phyloP scores from a whole-genome alignment of 2,329 filamentous ascomycete genomes.

The Fusarium illudens region DNA sequence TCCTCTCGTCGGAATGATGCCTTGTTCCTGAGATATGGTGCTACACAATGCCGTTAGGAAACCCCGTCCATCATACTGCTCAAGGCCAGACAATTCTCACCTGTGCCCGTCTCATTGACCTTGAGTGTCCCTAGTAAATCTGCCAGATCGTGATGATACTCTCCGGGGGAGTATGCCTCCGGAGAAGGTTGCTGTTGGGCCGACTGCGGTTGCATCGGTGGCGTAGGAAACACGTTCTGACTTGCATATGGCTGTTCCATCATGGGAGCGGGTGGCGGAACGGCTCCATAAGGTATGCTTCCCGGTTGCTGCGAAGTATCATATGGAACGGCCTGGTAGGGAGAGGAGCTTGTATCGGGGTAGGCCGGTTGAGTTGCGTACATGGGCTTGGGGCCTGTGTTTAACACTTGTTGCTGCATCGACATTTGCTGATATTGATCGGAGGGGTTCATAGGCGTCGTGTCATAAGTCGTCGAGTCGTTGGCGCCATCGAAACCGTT shows the following conservation, averaged over 20 bases:
- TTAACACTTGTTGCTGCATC: conserved; percentile 58
- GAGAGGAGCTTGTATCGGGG: conserved; percentile 50
- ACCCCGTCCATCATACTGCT: neutral
- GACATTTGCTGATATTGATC: conserved; percentile 59
- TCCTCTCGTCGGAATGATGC: conserved; percentile 61
- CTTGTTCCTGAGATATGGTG: conserved; percentile 82
- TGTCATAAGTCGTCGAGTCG: conserved; percentile 48
- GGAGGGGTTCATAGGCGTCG: conserved; percentile 43
- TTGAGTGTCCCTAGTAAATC: conserved; percentile 87
- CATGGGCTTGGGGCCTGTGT: conserved; percentile 52
- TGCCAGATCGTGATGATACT: conserved; percentile 76
- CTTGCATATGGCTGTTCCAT: conserved; percentile 62
- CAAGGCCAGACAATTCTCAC: conserved; percentile 60
- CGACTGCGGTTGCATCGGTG: conserved; percentile 51
- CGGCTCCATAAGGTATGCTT: conserved; percentile 62
- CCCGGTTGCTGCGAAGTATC: conserved; percentile 56
- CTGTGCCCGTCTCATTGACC: conserved; percentile 86
- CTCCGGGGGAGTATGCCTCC: conserved; percentile 65
- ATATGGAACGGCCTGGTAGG: conserved; percentile 60
- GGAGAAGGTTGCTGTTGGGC: conserved; percentile 49
- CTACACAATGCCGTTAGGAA: conserved; percentile 52
- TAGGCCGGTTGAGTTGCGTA: conserved; percentile 63
- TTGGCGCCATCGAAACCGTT: conserved; percentile 71
- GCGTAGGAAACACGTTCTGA: conserved; percentile 62
- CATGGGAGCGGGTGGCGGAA: conserved; percentile 58